Evolutionary conservation across 1,284 basidiomycete species (phyloP).

Genomic region (Leccinum solheimii): DNA sequence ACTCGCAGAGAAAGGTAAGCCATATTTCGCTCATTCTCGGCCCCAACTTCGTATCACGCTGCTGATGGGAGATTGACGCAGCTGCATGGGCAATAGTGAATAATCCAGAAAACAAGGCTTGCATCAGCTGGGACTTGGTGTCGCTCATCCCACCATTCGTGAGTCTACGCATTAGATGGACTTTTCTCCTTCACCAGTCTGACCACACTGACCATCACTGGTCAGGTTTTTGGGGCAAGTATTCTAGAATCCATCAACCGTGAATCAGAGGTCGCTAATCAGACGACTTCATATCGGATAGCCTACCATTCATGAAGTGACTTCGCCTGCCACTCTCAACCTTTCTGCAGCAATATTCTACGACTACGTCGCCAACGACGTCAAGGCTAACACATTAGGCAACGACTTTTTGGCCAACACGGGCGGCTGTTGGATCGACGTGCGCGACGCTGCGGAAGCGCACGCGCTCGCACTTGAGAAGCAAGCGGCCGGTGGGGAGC

Average conservation of each 20-base stretch:
- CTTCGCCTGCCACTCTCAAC: slow-evolving; percentile 47
- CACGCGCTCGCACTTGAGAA: background rate
- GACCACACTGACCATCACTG: too few species aligned
- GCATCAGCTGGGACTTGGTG: too few species aligned
- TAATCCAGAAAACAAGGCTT: too few species aligned
- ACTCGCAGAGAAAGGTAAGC: too few species aligned
- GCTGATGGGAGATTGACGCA: too few species aligned
- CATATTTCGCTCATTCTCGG: too few species aligned
- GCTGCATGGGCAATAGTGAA: too few species aligned
- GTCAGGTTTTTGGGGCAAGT: too few species aligned
- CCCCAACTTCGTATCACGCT: too few species aligned
- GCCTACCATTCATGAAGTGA: slow-evolving; percentile 53
- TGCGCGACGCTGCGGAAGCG: background rate
- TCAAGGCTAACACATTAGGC: background rate
- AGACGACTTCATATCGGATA: slow-evolving; percentile 16
- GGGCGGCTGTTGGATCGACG: slow-evolving; percentile 15
- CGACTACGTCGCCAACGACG: slow-evolving; percentile 10
- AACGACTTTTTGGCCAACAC: slow-evolving; percentile 31
- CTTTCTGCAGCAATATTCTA: slow-evolving; percentile 43
- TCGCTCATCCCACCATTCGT: too few species aligned
- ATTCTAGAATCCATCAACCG: background rate
- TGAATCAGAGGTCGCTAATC: background rate
- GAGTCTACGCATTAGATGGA: too few species aligned
- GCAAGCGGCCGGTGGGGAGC: background rate
- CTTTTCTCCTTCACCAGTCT: too few species aligned